Conservation (phyloP, 2,329 filamentous ascomycete species). For the Trichoderma sp. region DNA sequence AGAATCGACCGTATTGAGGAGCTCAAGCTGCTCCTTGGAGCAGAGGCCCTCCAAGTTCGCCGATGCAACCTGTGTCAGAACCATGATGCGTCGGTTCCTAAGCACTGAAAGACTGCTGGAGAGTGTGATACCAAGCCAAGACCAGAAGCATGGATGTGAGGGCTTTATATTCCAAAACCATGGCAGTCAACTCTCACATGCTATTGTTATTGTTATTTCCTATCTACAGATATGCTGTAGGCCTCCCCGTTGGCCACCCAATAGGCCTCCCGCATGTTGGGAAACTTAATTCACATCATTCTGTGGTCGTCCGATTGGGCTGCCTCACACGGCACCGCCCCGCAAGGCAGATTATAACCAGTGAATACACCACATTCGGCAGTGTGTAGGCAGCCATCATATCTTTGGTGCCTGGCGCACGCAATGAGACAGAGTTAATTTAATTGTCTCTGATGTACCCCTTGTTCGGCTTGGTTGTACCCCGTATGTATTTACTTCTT, state of each 20-base stretch:
- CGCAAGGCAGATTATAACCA: background rate
- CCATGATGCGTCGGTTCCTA: background rate
- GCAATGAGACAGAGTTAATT: background rate
- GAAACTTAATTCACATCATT: background rate
- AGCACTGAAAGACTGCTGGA: background rate
- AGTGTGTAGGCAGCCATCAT: background rate
- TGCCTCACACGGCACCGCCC: background rate
- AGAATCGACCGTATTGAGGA: slow-evolving; percentile 37
- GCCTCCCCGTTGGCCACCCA: background rate
- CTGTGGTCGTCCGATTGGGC: background rate
- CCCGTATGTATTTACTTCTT: background rate
- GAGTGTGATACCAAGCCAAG: background rate
- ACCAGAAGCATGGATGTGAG: too few species aligned
- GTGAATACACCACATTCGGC: background rate
- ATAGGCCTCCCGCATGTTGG: background rate
- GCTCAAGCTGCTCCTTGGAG: slow-evolving; percentile 21
- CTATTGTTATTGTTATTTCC: background rate
- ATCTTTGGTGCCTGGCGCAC: background rate
- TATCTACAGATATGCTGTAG: background rate
- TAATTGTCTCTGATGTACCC: background rate
- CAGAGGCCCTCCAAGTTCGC: slow-evolving; percentile 16
- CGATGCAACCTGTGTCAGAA: background rate
- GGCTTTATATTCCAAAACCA: background rate
- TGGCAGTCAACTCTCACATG: background rate
- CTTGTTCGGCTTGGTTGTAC: background rate